These are phyloP conservation scores for Salix koriyanagi DNA, from an alignment of 345 rosid species.

Conservation along the genomic window DNA sequence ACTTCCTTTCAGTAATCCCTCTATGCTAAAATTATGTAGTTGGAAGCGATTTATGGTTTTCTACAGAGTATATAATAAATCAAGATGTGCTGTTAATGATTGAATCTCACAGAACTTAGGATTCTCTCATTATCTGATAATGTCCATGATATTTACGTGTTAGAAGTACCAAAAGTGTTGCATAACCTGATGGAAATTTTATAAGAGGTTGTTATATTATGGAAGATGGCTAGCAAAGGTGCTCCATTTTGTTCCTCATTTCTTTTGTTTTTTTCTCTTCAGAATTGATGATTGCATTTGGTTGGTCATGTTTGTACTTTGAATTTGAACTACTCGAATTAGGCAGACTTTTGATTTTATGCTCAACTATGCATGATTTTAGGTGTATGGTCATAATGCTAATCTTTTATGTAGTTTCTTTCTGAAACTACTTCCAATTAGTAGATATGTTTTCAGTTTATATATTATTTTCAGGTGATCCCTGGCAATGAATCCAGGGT, in stretches of 20 bases:
- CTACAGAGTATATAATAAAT: not conserved
- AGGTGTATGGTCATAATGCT: not conserved
- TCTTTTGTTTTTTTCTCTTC: not conserved
- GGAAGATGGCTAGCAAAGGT: not conserved
- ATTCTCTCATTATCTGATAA: not conserved
- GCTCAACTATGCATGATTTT: not conserved
- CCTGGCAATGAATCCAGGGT: conserved; percentile 98
- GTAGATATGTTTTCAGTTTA: not conserved
- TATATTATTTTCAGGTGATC: conserved; percentile 58
- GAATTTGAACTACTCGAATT: not conserved
- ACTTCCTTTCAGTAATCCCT: not conserved
- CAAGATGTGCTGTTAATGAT: not conserved
- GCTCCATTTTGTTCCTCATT: not conserved
- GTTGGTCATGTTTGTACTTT: not conserved
- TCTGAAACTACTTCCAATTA: not conserved
- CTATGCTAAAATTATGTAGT: not conserved
- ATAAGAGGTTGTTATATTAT: not conserved
- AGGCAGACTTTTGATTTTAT: not conserved
- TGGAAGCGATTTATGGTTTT: not conserved
- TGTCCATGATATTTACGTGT: not conserved
- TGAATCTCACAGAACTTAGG: not conserved
- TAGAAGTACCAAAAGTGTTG: not conserved
- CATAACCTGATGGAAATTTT: not conserved
- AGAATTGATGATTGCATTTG: not conserved
- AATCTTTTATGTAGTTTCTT: not conserved